These are phyloP conservation scores for Neonectria magnoliae DNA, from an alignment of 2,329 filamentous ascomycete species.

Conservation along the genomic window DNA sequence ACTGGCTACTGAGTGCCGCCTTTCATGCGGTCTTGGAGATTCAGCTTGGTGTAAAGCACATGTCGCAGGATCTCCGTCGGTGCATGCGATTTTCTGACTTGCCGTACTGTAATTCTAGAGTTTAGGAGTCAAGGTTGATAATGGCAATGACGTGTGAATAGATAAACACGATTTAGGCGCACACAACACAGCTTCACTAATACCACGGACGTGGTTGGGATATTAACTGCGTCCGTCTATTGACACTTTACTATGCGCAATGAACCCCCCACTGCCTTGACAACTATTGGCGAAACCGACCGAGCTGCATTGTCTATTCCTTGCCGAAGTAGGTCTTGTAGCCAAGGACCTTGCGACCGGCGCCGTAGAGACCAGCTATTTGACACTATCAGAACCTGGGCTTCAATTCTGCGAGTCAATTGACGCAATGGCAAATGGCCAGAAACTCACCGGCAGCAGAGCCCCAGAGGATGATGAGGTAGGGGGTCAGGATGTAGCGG, in stretches of 20 bases:
- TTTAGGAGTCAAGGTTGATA: conserved; percentile 45
- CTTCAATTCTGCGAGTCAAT: not conserved
- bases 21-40: conserved; percentile 21
- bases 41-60: conserved; percentile 35
- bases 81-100: conserved; percentile 38
- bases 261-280: conserved; percentile 25
- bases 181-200: conserved; percentile 13
- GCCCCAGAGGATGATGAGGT: conserved; percentile 72
- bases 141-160: conserved; percentile 45
- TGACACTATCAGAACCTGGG: conserved; percentile 29
- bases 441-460: conserved; percentile 67
- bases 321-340: conserved; percentile 82
- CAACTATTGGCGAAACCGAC: conserved; percentile 22
- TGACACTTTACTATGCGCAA: conserved; percentile 40
- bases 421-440: not conserved
- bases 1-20: conserved; percentile 63
- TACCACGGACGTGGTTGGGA: conserved; percentile 21
- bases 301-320: conserved; percentile 50
- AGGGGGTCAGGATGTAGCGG: conserved; percentile 73
- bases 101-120: conserved; percentile 44
- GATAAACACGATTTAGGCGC: conserved; percentile 32
- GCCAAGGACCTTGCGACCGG: conserved; percentile 76
- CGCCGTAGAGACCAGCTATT: conserved; percentile 73
- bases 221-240: conserved; percentile 39
- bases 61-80: conserved; percentile 29